Conservation (phyloP, 805 yeast species). For the Nematodospora valgi region DNA sequence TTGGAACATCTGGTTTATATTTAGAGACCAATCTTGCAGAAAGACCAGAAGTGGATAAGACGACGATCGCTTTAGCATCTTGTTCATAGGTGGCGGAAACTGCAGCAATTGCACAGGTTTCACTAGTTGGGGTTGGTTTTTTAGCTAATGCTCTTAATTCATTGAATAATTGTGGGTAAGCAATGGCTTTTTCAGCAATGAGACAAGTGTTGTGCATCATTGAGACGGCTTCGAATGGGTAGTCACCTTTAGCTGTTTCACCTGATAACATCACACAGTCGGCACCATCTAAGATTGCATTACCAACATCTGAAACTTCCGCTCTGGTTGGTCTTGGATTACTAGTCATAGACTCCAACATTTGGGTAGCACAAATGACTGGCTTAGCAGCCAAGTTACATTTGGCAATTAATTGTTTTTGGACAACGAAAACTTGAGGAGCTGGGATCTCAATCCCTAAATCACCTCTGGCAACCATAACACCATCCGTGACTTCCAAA, state of each 20-base stretch:
- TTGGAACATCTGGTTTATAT: conserved; percentile 97
- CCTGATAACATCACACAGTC: conserved; percentile 99
- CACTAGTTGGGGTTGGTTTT: conserved; percentile 89
- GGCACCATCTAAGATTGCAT: conserved; percentile 98
- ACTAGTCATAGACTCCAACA: conserved; percentile 99
- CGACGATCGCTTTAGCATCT: conserved; percentile 94
- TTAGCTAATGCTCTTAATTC: conserved; percentile 83
- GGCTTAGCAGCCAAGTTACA: conserved; percentile 99
- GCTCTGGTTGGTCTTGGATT: conserved; percentile 99
- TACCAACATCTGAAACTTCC: conserved; percentile 98
- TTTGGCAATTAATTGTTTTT: conserved; percentile 98
- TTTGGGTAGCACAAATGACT: conserved; percentile 98
- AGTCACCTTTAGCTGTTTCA: conserved; percentile 99
- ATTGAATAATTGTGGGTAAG: conserved; percentile 79
- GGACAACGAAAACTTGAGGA: conserved; percentile 96
- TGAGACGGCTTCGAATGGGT: conserved; percentile 95
- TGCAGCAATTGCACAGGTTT: conserved; percentile 96
- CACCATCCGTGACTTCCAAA: conserved; percentile 93
- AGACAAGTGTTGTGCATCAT: conserved; percentile 98
- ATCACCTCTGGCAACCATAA: conserved; percentile 99
- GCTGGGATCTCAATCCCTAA: conserved; percentile 99
- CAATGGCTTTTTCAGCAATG: conserved; percentile 94
- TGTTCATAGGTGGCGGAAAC: conserved; percentile 96
- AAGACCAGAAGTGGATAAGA: conserved; percentile 90
- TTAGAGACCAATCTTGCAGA: conserved; percentile 96